These are phyloP conservation scores for Phytopythium litorale DNA, from an alignment of 352 stramenopile genomes.

Conservation along the genomic window DNA sequence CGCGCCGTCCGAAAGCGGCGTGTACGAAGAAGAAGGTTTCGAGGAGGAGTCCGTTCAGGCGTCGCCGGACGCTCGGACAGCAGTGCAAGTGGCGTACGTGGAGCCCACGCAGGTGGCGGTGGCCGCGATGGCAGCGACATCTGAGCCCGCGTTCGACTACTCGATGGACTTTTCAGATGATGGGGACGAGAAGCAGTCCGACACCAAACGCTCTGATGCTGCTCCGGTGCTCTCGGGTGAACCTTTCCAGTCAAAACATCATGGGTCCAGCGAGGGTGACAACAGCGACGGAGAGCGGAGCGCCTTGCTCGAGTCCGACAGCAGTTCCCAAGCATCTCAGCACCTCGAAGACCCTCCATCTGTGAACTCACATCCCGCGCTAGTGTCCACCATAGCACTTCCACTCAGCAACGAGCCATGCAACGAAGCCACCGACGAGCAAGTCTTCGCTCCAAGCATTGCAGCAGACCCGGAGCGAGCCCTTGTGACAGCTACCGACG, in stretches of 20 bases:
- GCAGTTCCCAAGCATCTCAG: not conserved
- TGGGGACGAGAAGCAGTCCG: constrained; percentile 7
- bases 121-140: constrained; percentile 1
- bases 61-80: not conserved
- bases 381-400: not conserved
- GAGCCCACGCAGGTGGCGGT: not conserved
- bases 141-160: constrained; percentile 50
- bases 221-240: not conserved
- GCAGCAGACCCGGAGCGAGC: not conserved
- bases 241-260: not conserved
- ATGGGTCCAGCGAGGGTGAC: constrained; percentile 1
- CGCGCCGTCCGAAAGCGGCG: constrained; percentile 6
- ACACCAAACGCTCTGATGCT: not conserved
- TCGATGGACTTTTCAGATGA: constrained; percentile 75
- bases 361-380: not conserved
- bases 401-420: not conserved
- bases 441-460: not conserved
- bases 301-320: constrained; percentile 25
- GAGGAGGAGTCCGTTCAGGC: constrained; percentile 34
- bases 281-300: constrained; percentile 21
- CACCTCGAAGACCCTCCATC: not conserved
- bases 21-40: constrained; percentile 49
- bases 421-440: not conserved
- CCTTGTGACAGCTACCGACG: not conserved
- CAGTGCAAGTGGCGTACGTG: not conserved